phyloP scores from a whole-genome alignment of 2,329 filamentous ascomycete species.

The Hypoxylon sp. region DNA sequence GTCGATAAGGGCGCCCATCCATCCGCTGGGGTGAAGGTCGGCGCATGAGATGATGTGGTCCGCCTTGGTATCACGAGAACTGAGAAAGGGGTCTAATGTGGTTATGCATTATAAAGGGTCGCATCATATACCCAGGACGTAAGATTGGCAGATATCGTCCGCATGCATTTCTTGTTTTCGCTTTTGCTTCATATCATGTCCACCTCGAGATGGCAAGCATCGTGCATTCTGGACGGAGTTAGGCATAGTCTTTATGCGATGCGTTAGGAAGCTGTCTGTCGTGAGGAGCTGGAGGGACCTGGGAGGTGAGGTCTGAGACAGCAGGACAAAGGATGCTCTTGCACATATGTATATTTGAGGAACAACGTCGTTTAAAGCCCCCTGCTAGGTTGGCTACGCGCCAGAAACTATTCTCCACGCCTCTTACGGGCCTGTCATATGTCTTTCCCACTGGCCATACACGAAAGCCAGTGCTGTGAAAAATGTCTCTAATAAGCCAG shows the following conservation, averaged over 20 bases:
- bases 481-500: too few species aligned
- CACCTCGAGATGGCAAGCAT: neutral
- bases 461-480: too few species aligned
- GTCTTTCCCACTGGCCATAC: too few species aligned
- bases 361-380: too few species aligned
- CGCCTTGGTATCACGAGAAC: constrained; percentile 13
- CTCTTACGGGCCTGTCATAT: too few species aligned
- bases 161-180: neutral
- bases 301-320: too few species aligned
- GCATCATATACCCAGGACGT: neutral
- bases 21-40: constrained; percentile 40
- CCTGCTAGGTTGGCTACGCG: too few species aligned
- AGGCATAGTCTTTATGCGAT: neutral
- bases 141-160: neutral
- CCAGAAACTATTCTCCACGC: too few species aligned
- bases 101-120: neutral
- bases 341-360: too few species aligned
- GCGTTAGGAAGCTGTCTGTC: too few species aligned
- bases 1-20: constrained; percentile 32
- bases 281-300: too few species aligned
- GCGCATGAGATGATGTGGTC: constrained; percentile 29
- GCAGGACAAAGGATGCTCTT: too few species aligned
- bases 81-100: neutral
- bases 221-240: neutral
- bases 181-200: neutral